These are phyloP conservation scores for Pleurotus pulmonarius DNA, from an alignment of 768 basidiomycete species.

Conservation along the genomic window DNA sequence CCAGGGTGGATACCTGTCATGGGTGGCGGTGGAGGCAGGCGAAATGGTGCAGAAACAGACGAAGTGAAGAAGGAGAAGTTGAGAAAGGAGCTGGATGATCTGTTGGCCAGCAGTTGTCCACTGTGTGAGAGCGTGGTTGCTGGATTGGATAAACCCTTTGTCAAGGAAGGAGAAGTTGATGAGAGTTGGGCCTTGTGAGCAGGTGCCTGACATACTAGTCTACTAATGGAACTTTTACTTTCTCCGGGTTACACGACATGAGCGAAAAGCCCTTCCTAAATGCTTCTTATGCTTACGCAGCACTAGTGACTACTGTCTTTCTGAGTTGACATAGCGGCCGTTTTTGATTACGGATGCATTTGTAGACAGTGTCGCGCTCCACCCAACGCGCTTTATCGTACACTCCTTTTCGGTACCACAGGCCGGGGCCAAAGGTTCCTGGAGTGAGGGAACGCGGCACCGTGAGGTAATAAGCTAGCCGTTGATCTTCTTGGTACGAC, in stretches of 20 bases:
- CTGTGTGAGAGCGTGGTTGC: slow-evolving; percentile 88
- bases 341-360: no score
- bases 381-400: no score
- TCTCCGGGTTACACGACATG: no score
- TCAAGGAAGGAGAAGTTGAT: slow-evolving; percentile 74
- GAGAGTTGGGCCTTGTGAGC: slow-evolving; percentile 68
- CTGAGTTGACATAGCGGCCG: no score
- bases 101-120: slow-evolving; percentile 87
- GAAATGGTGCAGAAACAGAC: slow-evolving; percentile 45
- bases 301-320: no score
- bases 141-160: slow-evolving; percentile 85
- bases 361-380: no score
- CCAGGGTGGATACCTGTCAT: slow-evolving; percentile 77
- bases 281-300: no score
- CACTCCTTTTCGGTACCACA: no score
- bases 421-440: no score
- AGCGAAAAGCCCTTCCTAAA: no score
- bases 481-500: slow-evolving; percentile 77
- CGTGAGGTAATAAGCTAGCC: slow-evolving; percentile 38
- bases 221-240: no score
- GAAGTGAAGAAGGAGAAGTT: slow-evolving; percentile 69
- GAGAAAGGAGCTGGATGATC: slow-evolving; percentile 81
- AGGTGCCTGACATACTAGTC: background rate
- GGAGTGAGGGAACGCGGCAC: slow-evolving; percentile 6
- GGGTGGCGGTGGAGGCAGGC: slow-evolving; percentile 42